Base-by-base conservation (phyloP, 2,329 filamentous ascomycete species). In the Ophiostoma sp. region DNA sequence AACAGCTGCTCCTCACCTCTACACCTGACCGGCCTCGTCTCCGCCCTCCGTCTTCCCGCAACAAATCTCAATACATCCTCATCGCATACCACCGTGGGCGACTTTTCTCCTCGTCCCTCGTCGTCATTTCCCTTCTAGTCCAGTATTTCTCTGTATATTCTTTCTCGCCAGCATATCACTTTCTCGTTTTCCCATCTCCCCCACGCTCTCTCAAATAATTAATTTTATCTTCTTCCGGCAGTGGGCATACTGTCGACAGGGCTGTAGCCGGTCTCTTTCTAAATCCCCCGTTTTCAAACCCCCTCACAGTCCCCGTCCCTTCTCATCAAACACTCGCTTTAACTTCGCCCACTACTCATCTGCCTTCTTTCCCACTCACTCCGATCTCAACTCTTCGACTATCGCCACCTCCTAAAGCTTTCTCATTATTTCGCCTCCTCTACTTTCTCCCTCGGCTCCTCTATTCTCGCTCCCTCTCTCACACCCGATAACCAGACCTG, bases 171-270 rank as follows among this genome's bases (percentile, higher is more conserved):
- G 5, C 41, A 44, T n/a, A 20, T n/a, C n/a, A 10, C 36, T 4
- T n/a, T 48, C 44, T 48, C 44, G 17, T 20, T 48, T 20, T 17
- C 44, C 17, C 20, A n/a, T 31, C 52, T 15, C 52, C 23, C 52
- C 52, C 52, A 27, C 52, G 57, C 23, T 33, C 33, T 36, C 33
- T 13, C 60, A 20, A 64, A 15, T 15, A 17, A n/a, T 36, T n/a
- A 3, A 17, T n/a, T 33, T 36, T 8, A 17, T 39, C 35, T 20
- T 23, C 35, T 65, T 36, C 44, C 52, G 62, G 66, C 62, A 13
- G 67, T 71, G 48, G 23, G 67, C 39, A 65, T 67, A 48, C 64
- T 44, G 62, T 31, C 67, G 52, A 54, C 67, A 52, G 8, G 44
- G 48, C 39, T 31, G 70, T 67, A 69, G 70, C 67, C 36, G 36